phyloP scores from a whole-genome alignment of 306 rosid species.

The Gleditsia sinensis region DNA sequence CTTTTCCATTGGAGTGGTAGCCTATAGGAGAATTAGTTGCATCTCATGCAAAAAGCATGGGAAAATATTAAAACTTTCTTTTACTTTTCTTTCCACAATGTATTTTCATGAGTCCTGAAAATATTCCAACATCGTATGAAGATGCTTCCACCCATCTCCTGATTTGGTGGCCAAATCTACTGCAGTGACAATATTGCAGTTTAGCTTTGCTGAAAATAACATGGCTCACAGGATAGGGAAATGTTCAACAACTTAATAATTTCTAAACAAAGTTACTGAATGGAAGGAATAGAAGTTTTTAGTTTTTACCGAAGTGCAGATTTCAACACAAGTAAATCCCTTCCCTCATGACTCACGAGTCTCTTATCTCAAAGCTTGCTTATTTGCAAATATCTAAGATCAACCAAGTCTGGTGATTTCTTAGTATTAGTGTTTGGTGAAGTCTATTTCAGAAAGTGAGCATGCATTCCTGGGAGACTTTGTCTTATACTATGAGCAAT shows the following conservation, averaged over 20 bases:
- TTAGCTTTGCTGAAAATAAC: background rate
- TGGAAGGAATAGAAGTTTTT: too few relatives aligned
- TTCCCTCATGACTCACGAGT: background rate
- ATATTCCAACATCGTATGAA: too few relatives aligned
- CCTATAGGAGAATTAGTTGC: constrained; percentile 8
- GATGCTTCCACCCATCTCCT: background rate
- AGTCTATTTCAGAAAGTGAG: constrained; percentile 1
- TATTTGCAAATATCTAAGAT: background rate
- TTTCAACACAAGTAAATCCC: background rate
- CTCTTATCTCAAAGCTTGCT: background rate
- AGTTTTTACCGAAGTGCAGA: background rate
- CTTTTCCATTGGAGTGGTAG: constrained; percentile 1
- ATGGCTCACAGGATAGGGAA: background rate
- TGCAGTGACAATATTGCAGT: background rate
- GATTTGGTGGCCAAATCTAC: background rate
- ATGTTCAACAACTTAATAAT: background rate
- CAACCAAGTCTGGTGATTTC: background rate
- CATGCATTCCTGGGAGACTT: background rate
- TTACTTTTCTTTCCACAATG: background rate
- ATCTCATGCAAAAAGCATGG: constrained; percentile 5
- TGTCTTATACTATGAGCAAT: too few relatives aligned
- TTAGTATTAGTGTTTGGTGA: background rate
- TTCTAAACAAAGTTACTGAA: too few relatives aligned
- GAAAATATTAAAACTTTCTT: constrained; percentile 5
- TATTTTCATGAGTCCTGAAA: too few relatives aligned